Conservation (phyloP, 2,329 filamentous ascomycete species). For the Chlorencoelia australis region DNA sequence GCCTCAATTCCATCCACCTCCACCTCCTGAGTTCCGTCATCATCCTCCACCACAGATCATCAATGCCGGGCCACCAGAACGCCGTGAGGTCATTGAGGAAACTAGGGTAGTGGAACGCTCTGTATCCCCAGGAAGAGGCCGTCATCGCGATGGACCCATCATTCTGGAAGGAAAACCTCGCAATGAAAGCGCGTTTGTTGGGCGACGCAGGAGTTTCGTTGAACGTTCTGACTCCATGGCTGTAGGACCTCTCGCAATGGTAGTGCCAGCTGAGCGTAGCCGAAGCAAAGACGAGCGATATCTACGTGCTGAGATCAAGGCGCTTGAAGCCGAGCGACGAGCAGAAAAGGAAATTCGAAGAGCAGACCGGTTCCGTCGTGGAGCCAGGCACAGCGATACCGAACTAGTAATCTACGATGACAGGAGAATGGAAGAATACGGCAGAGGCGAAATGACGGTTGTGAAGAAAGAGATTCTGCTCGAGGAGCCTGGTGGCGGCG, state of each 20-base stretch:
- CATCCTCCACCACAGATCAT: constrained; percentile 9
- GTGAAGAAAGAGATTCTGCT: constrained; percentile 41
- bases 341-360: constrained; percentile 38
- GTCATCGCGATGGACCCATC: constrained; percentile 29
- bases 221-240: constrained; percentile 22
- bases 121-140: constrained; percentile 11
- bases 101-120: constrained; percentile 32
- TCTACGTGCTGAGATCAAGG: constrained; percentile 62
- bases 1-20: constrained; percentile 12
- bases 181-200: constrained; percentile 19
- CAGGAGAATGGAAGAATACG: constrained; percentile 31
- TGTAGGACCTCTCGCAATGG: constrained; percentile 34
- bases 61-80: constrained; percentile 16
- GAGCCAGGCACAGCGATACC: constrained; percentile 48
- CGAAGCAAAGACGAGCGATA: constrained; percentile 37
- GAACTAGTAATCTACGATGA: constrained; percentile 53
- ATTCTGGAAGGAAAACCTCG: constrained; percentile 32
- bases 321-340: constrained; percentile 56
- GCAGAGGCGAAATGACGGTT: constrained; percentile 37
- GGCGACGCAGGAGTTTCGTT: constrained; percentile 15
- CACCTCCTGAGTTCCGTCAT: constrained; percentile 3
- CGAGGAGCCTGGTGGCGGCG: constrained; percentile 45
- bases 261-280: constrained; percentile 29
- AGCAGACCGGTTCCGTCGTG: constrained; percentile 40
- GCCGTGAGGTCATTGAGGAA: constrained; percentile 34